phyloP scores from a whole-genome alignment of 2,329 filamentous ascomycete genomes.

The Epichloe typhina region DNA sequence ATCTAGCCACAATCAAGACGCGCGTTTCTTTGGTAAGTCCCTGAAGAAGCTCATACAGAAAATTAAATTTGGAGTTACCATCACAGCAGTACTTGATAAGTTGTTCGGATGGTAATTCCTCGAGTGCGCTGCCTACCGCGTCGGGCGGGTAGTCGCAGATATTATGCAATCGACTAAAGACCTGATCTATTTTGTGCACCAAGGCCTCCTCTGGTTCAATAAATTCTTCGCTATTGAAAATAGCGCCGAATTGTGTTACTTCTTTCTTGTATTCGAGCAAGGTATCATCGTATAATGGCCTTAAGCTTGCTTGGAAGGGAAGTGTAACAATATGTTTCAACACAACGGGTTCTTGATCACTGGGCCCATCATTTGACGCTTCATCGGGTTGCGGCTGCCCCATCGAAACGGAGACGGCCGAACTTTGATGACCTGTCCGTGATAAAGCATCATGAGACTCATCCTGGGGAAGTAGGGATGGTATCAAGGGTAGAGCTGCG shows the following conservation, averaged over 20 bases:
- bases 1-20: constrained; percentile 40
- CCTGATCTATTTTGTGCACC: constrained; percentile 32
- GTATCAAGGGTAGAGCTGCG: constrained; percentile 10
- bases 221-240: constrained; percentile 27
- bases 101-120: constrained; percentile 24
- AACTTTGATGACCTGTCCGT: constrained; percentile 9
- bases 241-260: constrained; percentile 31
- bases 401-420: constrained; percentile 14
- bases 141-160: constrained; percentile 46
- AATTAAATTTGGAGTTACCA: constrained; percentile 47
- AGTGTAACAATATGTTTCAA: constrained; percentile 40
- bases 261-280: constrained; percentile 29
- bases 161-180: constrained; percentile 38
- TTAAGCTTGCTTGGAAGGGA: constrained; percentile 39
- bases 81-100: constrained; percentile 40
- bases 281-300: constrained; percentile 37
- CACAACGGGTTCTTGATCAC: constrained; percentile 5
- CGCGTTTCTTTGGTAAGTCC: constrained; percentile 30
- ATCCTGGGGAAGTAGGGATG: constrained; percentile 10
- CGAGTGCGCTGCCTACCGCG: constrained; percentile 29
- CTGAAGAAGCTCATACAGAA: constrained; percentile 42
- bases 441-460: constrained; percentile 6
- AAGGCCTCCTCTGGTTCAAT: constrained; percentile 25
- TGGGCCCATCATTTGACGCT: constrained; percentile 11
- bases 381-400: constrained; percentile 13